Conservation (phyloP, 139 green algal species). For the Coccomyxa sp. region DNA sequence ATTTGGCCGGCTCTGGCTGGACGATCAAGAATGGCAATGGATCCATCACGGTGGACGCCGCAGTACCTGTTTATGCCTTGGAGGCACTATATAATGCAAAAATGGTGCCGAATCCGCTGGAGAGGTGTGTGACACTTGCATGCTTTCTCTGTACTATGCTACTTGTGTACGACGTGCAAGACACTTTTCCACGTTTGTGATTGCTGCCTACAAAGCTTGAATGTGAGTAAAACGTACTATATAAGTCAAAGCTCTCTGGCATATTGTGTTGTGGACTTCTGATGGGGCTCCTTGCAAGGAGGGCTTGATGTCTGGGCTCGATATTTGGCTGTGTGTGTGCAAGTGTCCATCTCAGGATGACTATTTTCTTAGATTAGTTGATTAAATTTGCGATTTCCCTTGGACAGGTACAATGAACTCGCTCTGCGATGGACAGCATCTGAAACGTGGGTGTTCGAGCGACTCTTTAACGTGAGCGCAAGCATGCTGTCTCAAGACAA, state of each 20-base stretch:
- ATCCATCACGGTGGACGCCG: not conserved
- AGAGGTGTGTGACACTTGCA: not conserved
- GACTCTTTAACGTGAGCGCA: constrained; percentile 18
- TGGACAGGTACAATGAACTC: constrained; percentile 52
- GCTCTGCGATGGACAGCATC: constrained; percentile 43
- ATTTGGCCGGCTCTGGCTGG: not conserved
- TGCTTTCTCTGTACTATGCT: not conserved
- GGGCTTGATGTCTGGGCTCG: no score
- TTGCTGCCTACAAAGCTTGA: not conserved
- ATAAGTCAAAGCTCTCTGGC: no score
- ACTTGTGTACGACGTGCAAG: no score
- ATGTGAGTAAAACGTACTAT: no score
- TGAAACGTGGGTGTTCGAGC: constrained; percentile 56
- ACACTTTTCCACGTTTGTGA: not conserved
- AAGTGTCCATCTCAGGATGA: no score
- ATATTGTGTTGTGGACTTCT: no score
- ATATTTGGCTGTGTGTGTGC: no score
- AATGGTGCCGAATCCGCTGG: not conserved
- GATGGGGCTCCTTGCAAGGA: no score
- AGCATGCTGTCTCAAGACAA: not conserved
- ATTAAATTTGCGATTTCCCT: no score
- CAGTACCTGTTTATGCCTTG: not conserved
- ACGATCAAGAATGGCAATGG: not conserved
- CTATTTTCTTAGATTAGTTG: no score
- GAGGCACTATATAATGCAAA: not conserved